Base-by-base conservation (phyloP, 768 basidiomycete genomes). In the Tylopilus plumbeoviolaceoides region DNA sequence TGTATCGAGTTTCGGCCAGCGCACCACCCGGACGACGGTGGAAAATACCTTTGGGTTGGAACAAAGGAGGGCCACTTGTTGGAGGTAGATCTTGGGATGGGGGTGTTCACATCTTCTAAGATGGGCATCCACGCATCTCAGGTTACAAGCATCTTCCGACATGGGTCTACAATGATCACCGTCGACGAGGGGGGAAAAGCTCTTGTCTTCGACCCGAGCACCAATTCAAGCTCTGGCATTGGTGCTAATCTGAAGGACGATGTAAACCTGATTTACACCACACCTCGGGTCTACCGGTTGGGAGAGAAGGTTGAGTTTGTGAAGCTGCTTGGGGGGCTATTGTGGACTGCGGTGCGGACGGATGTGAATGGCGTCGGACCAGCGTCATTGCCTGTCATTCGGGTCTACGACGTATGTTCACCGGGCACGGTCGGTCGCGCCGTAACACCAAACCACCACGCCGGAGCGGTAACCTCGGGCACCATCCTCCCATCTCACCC, bases 41-140 rank as follows among this genome's bases (percentile, higher is more conserved):
- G 88, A 3, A 74, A 74, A 28, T 76, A 81, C 50, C 60, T 93
- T 2, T 98, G 95, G 95, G 71, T 87, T 11, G 95, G 95, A 5
- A 91, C 91, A 27, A 93, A 89, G 71, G 92, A 95, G 23, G 95
- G 95, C 0, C 84, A 88, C 66, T 54, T 99, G 23, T 77, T 86
- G 58, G 94, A 97, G 73, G 58, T 95, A 50, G 91, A 98, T 63
- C 73, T 88, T 36, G 70, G 78, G 48, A 82, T 77, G 3, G 87
- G 84, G 0, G 58, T 60, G 5, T 68, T 92, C 18, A 75, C 75
- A 2, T 82, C 80, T 14, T 72, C 76, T 30, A 89, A 84, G 55
- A 73, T 77, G 33, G 73, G 75, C 12, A 81, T 80, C 0, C 95
- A 97, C 62, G 61, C 81, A 0, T 76, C 83, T 50, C 70, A 85